Conservation (phyloP, 768 basidiomycete species). For the Pleurotus cornucopiae region DNA sequence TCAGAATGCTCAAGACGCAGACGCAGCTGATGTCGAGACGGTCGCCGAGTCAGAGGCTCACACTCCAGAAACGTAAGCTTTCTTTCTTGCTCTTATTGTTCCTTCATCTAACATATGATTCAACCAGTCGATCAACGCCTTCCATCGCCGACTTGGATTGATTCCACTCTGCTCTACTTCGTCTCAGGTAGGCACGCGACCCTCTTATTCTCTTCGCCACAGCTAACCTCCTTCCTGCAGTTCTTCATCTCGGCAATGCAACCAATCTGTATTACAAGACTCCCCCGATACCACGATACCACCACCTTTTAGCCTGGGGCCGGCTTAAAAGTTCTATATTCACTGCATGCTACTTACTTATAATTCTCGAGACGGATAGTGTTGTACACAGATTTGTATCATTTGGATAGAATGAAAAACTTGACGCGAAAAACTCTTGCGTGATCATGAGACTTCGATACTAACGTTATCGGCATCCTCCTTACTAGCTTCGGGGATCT, state of each 20-base stretch:
- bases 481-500: no score
- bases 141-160: not conserved
- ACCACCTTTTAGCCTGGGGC: constrained; percentile 2
- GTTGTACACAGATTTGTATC: constrained; percentile 8
- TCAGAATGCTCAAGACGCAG: not conserved
- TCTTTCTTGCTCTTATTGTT: not conserved
- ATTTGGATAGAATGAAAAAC: constrained; percentile 3
- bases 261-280: constrained; percentile 7
- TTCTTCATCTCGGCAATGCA: constrained; percentile 1
- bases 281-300: constrained; percentile 6
- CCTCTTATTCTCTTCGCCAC: not conserved
- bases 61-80: not conserved
- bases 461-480: no score
- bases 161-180: not conserved
- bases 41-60: not conserved
- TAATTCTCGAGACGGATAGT: constrained; percentile 5
- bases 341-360: constrained; percentile 3
- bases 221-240: not conserved
- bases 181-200: not conserved
- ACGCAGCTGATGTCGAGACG: not conserved
- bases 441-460: not conserved
- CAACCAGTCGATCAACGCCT: not conserved
- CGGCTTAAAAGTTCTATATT: constrained; percentile 4
- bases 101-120: not conserved
- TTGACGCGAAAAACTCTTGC: constrained; percentile 3